Conservation (phyloP, 2,329 filamentous ascomycete species). For the Botrytis fabae region DNA sequence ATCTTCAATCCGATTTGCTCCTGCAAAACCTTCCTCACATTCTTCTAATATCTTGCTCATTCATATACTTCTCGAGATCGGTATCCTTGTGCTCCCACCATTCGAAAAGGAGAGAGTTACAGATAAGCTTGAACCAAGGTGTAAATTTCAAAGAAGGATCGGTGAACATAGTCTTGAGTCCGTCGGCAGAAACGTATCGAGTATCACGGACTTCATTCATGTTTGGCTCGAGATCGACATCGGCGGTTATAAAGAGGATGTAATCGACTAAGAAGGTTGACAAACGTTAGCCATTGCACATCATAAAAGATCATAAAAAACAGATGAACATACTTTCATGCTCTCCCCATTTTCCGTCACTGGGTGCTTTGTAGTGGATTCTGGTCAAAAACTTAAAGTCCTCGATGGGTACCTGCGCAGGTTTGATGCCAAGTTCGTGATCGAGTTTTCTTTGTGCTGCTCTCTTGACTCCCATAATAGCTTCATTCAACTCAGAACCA, state of each 20-base stretch:
- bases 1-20: conserved; percentile 1
- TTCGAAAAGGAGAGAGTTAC: conserved; percentile 94
- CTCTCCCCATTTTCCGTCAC: conserved; percentile 97
- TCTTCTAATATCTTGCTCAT: conserved; percentile 83
- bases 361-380: conserved; percentile 97
- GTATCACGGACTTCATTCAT: conserved; percentile 86
- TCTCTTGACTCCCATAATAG: conserved; percentile 82
- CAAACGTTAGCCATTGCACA: conserved; percentile 24
- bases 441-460: conserved; percentile 91
- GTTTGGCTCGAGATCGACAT: conserved; percentile 80
- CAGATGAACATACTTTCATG: conserved; percentile 76
- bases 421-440: conserved; percentile 91
- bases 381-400: conserved; percentile 92
- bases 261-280: conserved; percentile 72
- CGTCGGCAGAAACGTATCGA: conserved; percentile 78
- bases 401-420: conserved; percentile 83
- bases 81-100: conserved; percentile 90
- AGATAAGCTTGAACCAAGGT: conserved; percentile 99
- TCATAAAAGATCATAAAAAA: conserved; percentile 16
- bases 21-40: conserved; percentile 55
- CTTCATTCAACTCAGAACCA: conserved; percentile 75
- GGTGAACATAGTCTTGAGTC: conserved; percentile 82
- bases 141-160: conserved; percentile 84
- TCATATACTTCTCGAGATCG: conserved; percentile 79
- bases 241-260: conserved; percentile 95